Evolutionary conservation across 331 rosid species (phyloP), one percentile per base, ranked within the genome.

Genomic region (Rhamnella rubrinervis): DNA sequence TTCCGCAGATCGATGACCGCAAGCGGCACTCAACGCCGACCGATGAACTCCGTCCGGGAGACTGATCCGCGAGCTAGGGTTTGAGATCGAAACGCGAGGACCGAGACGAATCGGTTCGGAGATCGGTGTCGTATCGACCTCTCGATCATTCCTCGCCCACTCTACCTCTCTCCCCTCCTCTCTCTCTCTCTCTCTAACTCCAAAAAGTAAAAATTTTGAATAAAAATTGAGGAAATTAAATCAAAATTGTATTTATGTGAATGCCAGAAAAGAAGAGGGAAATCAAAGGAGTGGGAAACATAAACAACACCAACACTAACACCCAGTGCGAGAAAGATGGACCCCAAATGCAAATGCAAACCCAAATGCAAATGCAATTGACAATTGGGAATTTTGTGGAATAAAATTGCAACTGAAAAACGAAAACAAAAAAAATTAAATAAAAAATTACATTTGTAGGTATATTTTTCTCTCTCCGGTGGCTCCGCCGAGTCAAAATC

Each of bases 401-500:
- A 20, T 12, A 64, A 55, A 28, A 65, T 73, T 46, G 65, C 26
- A 28, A 16, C 23, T 23, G 55, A 55, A 66, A 23, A 64, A 59
- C 53, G 61, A 62, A 59, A 39, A 44, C 1, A 44, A 41, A 10
- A 41, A 8, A 8, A 41, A 41, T 41, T 40, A 8, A 41, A 8
- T 6, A 41, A 8, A 41, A 8, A 41, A 41, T 7, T 40, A 2
- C 0, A 8, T 8, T 8, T 9, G 12, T 5, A 9, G 35, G 11
- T 31, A 59, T 56, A 13, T 46, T 52, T 26, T 63, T 76, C 70
- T 82, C 58, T 50, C 75, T 19, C 81, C 71, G 85, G 74, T 73
- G 86, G 81, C 85, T 78, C 77, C 75, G 78, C 78, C 79, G 51
- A 72, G 84, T 80, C 85, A 77, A 83, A 63, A 72, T 28, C 63